Evolutionary conservation across 2,329 filamentous ascomycete species (phyloP).

Genomic region (Fusarium equiseti): DNA sequence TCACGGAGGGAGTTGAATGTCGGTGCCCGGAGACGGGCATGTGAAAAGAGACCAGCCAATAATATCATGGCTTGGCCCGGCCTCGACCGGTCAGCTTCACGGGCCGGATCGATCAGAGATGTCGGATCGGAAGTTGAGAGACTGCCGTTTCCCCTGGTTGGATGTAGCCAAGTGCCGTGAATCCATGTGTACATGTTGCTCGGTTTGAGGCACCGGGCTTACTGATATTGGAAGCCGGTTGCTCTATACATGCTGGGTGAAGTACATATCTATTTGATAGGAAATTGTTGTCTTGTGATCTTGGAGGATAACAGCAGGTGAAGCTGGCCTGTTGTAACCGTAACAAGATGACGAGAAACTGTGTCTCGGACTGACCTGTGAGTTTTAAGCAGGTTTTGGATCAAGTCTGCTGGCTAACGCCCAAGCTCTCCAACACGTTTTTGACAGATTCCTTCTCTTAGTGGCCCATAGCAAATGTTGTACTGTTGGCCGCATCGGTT

Average conservation of each 20-base stretch:
- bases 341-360: neutral
- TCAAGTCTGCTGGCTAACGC: neutral
- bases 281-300: neutral
- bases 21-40: constrained; percentile 8
- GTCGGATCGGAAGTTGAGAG: constrained; percentile 3
- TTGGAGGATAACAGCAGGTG: neutral
- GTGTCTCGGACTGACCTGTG: neutral
- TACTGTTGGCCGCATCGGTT: constrained; percentile 19
- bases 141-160: neutral
- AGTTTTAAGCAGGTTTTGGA: neutral
- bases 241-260: neutral
- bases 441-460: neutral
- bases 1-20: constrained; percentile 17
- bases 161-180: constrained; percentile 6
- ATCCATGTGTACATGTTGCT: neutral
- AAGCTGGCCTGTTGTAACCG: neutral
- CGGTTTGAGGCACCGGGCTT: neutral
- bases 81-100: constrained; percentile 18
- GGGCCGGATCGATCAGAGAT: constrained; percentile 15
- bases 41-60: constrained; percentile 27
- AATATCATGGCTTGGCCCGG: constrained; percentile 24
- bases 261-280: neutral
- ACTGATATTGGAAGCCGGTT: constrained; percentile 1
- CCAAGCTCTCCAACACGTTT: neutral
- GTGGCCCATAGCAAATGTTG: neutral